Percentiles rank a stretch among this genome's conserved stretches.
phyloP scores from a whole-genome alignment of 129 eudicot species.

The Kitagawia praeruptora region DNA sequence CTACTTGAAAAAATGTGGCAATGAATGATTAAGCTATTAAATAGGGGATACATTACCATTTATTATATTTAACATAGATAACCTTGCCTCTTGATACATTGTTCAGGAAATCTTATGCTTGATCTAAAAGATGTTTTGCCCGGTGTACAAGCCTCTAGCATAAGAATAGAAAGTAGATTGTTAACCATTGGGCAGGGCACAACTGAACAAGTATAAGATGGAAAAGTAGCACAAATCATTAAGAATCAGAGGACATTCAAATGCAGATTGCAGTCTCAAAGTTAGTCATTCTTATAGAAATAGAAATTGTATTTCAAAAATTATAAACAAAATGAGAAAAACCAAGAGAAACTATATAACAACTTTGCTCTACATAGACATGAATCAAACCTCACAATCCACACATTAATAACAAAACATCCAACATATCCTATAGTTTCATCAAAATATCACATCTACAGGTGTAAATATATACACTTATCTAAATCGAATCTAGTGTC shows the following conservation, averaged over 20 bases:
- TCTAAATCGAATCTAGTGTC: too few species aligned
- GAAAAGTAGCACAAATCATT: background rate
- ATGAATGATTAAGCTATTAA: background rate
- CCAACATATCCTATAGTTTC: too few species aligned
- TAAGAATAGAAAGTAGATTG: background rate
- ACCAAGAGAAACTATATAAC: background rate
- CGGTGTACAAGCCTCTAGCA: background rate
- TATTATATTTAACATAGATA: constrained; percentile 87
- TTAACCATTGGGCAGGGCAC: background rate
- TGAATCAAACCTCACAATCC: background rate
- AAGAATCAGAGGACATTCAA: background rate
- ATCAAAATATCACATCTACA: too few species aligned
- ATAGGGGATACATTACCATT: constrained; percentile 34
- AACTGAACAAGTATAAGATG: background rate
- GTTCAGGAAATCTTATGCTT: constrained; percentile 96
- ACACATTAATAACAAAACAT: too few species aligned
- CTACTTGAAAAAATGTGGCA: background rate
- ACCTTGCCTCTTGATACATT: constrained; percentile 93
- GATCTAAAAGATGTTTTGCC: constrained; percentile 26
- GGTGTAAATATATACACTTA: too few species aligned
- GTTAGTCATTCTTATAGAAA: background rate
- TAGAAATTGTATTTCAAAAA: background rate
- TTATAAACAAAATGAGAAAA: background rate
- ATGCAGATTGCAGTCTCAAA: background rate
- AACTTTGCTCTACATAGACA: background rate